Evolutionary conservation across 2,329 filamentous ascomycete species (phyloP).

Genomic region (Fusarium aywerte): DNA sequence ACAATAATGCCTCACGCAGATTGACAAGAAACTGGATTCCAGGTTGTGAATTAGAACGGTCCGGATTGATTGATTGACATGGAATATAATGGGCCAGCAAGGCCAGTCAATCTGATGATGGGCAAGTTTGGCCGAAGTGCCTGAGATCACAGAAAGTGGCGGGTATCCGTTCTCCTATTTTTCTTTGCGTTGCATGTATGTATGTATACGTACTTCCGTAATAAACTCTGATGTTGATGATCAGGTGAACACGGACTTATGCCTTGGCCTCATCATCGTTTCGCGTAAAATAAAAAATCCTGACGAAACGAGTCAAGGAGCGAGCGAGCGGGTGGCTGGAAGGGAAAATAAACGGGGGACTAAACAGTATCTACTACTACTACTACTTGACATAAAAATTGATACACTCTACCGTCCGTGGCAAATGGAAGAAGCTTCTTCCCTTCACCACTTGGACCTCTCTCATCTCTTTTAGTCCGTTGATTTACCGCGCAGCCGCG

Average conservation of each 20-base stretch:
- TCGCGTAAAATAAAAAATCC: not conserved
- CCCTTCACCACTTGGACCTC: too few relatives aligned
- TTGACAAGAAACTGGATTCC: not conserved
- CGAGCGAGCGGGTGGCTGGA: not conserved
- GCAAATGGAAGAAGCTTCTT: not conserved
- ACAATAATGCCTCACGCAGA: not conserved
- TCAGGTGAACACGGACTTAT: not conserved
- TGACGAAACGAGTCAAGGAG: not conserved
- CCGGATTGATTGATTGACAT: not conserved
- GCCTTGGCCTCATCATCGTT: slow-evolving; percentile 1
- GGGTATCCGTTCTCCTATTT: not conserved
- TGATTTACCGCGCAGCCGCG: not conserved
- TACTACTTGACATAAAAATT: not conserved
- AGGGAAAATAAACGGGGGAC: not conserved
- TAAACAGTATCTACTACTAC: not conserved
- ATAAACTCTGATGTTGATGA: not conserved
- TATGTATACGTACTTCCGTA: not conserved
- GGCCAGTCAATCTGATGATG: not conserved
- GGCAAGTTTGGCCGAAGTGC: not conserved
- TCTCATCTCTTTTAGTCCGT: not conserved
- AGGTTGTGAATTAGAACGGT: not conserved
- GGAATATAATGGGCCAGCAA: not conserved
- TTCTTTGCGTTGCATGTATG: too few relatives aligned
- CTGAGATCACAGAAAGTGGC: not conserved
- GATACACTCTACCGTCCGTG: not conserved